Evolutionary conservation across 257 asterid genomes (phyloP).

Genomic region (Solanum sparsipilum): DNA sequence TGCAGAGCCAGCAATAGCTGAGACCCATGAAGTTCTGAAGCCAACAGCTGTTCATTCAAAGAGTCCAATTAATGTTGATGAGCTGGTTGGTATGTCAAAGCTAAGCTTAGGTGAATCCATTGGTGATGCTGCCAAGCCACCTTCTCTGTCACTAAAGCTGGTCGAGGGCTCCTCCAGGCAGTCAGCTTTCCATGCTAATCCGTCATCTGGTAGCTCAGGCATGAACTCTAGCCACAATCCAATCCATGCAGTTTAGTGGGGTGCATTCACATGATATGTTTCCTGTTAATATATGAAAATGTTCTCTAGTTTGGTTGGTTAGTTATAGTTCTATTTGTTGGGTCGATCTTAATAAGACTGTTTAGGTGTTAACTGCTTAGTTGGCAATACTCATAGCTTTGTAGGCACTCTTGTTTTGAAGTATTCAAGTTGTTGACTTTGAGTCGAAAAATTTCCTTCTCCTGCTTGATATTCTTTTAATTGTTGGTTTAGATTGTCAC

Average conservation of each 20-base stretch:
- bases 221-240: conserved; percentile 63
- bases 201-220: conserved; percentile 45
- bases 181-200: conserved; percentile 90
- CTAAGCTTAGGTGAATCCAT: conserved; percentile 77
- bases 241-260: conserved; percentile 56
- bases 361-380: background rate
- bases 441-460: background rate
- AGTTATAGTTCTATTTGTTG: conserved; percentile 10
- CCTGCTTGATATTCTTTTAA: background rate
- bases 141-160: conserved; percentile 55
- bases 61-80: conserved; percentile 78
- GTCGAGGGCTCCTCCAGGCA: conserved; percentile 80
- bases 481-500: background rate
- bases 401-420: background rate
- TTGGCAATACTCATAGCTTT: background rate
- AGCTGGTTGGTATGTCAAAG: conserved; percentile 82
- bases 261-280: conserved; percentile 6
- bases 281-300: conserved; percentile 14
- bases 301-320: conserved; percentile 11
- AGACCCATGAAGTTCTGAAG: conserved; percentile 76
- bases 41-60: conserved; percentile 91
- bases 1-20: conserved; percentile 50
- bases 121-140: conserved; percentile 37
- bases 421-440: background rate
- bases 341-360: background rate